Conservation (phyloP, 495 filamentous ascomycete species). For the Neurospora cerealis region DNA sequence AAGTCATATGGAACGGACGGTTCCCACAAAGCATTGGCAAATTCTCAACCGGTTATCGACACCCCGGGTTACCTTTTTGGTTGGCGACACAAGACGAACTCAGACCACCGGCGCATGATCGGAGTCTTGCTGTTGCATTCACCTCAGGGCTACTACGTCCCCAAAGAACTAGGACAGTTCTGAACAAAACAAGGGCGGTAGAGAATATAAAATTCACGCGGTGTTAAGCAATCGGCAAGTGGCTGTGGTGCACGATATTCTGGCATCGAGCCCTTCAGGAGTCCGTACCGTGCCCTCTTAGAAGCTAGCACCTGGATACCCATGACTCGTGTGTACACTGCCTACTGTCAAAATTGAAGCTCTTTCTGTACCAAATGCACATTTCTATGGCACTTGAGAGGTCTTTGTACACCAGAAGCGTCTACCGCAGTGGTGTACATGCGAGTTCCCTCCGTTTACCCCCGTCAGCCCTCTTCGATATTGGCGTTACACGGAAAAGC, state of each 20-base stretch:
- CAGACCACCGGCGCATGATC: not conserved
- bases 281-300: not conserved
- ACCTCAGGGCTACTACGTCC: not conserved
- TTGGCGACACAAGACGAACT: not conserved
- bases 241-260: not conserved
- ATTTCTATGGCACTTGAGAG: not conserved
- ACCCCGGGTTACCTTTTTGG: not conserved
- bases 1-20: not conserved
- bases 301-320: not conserved
- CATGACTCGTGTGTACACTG: not conserved
- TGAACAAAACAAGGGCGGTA: not conserved
- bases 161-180: not conserved
- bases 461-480: not conserved
- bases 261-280: not conserved
- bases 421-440: not conserved
- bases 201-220: not conserved
- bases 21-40: not conserved
- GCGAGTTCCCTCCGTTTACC: not conserved
- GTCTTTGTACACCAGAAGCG: not conserved
- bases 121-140: not conserved
- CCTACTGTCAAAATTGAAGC: not conserved
- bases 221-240: not conserved
- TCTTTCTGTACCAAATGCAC: not conserved
- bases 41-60: not conserved
- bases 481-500: not conserved